A percentile compares a stretch with the other conserved stretches of the same genome.
These are phyloP conservation scores for Vigna mungo DNA, from an alignment of 306 rosid species.

Conservation along the genomic window DNA sequence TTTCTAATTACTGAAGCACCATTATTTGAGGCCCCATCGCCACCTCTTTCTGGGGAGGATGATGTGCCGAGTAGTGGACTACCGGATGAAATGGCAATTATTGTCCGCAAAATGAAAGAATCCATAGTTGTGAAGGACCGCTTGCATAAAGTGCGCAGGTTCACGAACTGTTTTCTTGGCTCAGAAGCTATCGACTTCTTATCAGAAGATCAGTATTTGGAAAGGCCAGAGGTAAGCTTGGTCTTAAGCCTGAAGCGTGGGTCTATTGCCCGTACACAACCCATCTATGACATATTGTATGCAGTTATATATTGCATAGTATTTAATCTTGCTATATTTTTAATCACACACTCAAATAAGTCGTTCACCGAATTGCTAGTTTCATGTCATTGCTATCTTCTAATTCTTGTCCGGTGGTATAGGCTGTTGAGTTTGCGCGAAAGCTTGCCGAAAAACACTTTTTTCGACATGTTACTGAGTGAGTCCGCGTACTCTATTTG, in stretches of 20 bases:
- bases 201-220: conserved; percentile 95
- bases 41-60: conserved; percentile 92
- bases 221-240: conserved; percentile 79
- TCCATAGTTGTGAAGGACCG: conserved; percentile 73
- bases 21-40: conserved; percentile 70
- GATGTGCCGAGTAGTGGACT: conserved; percentile 68
- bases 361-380: conserved; percentile 16
- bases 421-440: conserved; percentile 90
- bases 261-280: conserved; percentile 18
- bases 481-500: conserved; percentile 51
- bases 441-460: conserved; percentile 83
- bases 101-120: conserved; percentile 86
- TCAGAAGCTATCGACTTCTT: conserved; percentile 90
- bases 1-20: conserved; percentile 74
- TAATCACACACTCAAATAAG: conserved; percentile 22
- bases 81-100: conserved; percentile 75
- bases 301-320: neutral
- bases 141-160: conserved; percentile 81
- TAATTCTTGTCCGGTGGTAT: conserved; percentile 49
- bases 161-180: conserved; percentile 73
- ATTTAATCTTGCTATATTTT: conserved; percentile 23
- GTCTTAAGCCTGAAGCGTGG: conserved; percentile 29
- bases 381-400: conserved; percentile 34
- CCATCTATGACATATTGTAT: neutral
- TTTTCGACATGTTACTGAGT: conserved; percentile 85